Conservation (phyloP, 495 filamentous ascomycete species). For the Xylaria palmicola region DNA sequence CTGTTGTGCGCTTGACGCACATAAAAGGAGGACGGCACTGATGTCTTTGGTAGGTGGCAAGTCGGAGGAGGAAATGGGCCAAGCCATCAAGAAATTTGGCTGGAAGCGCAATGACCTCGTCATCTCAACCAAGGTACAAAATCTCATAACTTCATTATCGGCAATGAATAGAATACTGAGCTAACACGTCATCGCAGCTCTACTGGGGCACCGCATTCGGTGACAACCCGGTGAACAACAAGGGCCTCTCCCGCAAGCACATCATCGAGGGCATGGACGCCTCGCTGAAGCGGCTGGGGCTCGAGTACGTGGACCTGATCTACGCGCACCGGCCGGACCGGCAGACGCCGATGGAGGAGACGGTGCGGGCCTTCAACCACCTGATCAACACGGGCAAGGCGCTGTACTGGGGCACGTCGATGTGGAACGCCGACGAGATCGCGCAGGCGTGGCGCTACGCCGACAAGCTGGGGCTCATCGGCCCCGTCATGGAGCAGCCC, state of each 20-base stretch:
- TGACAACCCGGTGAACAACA: conserved; percentile 67
- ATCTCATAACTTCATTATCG: neutral
- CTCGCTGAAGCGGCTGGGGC: conserved; percentile 65
- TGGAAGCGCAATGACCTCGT: conserved; percentile 84
- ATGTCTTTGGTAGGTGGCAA: conserved; percentile 45
- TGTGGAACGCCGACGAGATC: conserved; percentile 84
- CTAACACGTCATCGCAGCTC: conserved; percentile 42
- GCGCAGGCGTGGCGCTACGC: conserved; percentile 72
- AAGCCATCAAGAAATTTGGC: conserved; percentile 62
- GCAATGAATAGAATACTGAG: conserved; percentile 2
- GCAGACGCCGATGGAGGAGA: conserved; percentile 82
- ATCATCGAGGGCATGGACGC: conserved; percentile 65
- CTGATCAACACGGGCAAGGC: conserved; percentile 73
- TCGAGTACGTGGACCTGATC: conserved; percentile 76
- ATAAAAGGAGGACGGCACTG: neutral
- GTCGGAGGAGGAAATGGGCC: conserved; percentile 72
- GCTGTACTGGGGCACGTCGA: conserved; percentile 89
- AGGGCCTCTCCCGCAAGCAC: conserved; percentile 80
- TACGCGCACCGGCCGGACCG: conserved; percentile 85
- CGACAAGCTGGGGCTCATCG: conserved; percentile 72
- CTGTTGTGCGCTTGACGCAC: neutral
- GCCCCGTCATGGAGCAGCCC: conserved; percentile 81
- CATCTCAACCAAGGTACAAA: conserved; percentile 72
- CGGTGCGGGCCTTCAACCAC: conserved; percentile 81
- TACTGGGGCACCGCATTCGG: conserved; percentile 65